phyloP scores from a whole-genome alignment of 495 filamentous ascomycete genomes.

The Aspergillus taichungensis region DNA sequence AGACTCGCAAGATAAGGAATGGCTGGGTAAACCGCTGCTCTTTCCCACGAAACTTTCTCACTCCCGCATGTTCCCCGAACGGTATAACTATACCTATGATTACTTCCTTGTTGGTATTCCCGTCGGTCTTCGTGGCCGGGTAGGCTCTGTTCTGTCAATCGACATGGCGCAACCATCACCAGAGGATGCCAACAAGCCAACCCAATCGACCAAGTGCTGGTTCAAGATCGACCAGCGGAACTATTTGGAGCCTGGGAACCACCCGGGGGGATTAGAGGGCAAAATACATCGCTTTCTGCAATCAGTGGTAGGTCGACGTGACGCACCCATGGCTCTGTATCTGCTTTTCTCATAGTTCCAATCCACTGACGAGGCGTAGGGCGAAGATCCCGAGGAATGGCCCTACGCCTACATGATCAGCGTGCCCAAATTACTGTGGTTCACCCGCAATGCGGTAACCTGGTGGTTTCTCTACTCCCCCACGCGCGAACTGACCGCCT shows the following conservation, averaged over 20 bases:
- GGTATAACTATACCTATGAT: slow-evolving; percentile 3
- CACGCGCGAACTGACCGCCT: slow-evolving; percentile 46
- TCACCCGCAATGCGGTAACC: slow-evolving; percentile 69
- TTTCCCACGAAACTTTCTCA: slow-evolving; percentile 2
- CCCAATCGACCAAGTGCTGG: slow-evolving; percentile 5
- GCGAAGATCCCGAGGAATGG: slow-evolving; percentile 7
- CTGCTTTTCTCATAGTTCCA: no score
- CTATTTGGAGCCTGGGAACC: slow-evolving; percentile 10
- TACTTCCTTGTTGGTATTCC: slow-evolving; percentile 4
- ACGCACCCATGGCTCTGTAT: no score
- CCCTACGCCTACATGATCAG: slow-evolving; percentile 62
- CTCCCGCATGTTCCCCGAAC: slow-evolving; percentile 1
- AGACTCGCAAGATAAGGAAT: no score
- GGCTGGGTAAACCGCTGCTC: slow-evolving; percentile 3
- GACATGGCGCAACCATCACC: not conserved
- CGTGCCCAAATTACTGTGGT: slow-evolving; percentile 60
- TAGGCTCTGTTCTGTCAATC: slow-evolving; percentile 1
- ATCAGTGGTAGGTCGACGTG: slow-evolving; percentile 2
- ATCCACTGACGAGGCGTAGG: slow-evolving; percentile 4
- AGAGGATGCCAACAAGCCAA: not conserved
- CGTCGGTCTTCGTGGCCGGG: not conserved
- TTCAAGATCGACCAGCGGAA: slow-evolving; percentile 12
- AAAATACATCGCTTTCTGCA: slow-evolving; percentile 11
- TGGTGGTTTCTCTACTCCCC: slow-evolving; percentile 72
- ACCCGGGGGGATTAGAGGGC: slow-evolving; percentile 5